Percentiles rank a stretch among this genome's conserved stretches.
These are phyloP conservation scores for Zygotorulaspora sp. DNA, from an alignment of 805 yeast species.

Conservation along the genomic window DNA sequence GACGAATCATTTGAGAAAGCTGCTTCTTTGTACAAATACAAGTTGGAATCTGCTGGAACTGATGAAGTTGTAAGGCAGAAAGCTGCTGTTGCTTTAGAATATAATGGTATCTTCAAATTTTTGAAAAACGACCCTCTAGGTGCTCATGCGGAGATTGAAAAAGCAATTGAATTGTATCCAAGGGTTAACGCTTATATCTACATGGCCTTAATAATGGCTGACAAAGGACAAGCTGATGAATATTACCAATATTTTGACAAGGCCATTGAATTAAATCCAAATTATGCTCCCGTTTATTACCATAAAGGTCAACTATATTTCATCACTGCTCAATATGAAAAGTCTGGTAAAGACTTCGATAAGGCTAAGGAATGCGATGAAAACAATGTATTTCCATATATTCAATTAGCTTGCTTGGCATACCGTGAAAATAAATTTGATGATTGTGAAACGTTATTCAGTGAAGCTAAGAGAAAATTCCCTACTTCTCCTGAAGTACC, in stretches of 20 bases:
- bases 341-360: constrained; percentile 70
- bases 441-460: constrained; percentile 61
- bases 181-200: constrained; percentile 78
- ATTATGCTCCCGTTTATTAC: constrained; percentile 79
- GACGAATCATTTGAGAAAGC: constrained; percentile 52
- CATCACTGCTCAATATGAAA: constrained; percentile 65
- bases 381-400: constrained; percentile 74
- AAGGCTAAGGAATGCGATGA: constrained; percentile 73
- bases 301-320: constrained; percentile 92
- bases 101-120: constrained; percentile 77
- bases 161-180: constrained; percentile 62
- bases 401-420: constrained; percentile 88
- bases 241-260: constrained; percentile 68
- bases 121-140: constrained; percentile 65
- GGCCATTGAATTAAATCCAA: constrained; percentile 66
- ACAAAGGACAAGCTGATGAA: constrained; percentile 61
- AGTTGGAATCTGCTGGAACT: constrained; percentile 22
- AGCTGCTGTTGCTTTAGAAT: constrained; percentile 74
- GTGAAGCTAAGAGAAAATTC: constrained; percentile 65
- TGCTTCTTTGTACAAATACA: constrained; percentile 40
- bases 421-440: constrained; percentile 61
- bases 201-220: constrained; percentile 79
- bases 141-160: constrained; percentile 60
- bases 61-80: constrained; percentile 34
- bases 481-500: constrained; percentile 89